phyloP scores from a whole-genome alignment of 805 yeast species.

The Yarrowia keelungensis region DNA sequence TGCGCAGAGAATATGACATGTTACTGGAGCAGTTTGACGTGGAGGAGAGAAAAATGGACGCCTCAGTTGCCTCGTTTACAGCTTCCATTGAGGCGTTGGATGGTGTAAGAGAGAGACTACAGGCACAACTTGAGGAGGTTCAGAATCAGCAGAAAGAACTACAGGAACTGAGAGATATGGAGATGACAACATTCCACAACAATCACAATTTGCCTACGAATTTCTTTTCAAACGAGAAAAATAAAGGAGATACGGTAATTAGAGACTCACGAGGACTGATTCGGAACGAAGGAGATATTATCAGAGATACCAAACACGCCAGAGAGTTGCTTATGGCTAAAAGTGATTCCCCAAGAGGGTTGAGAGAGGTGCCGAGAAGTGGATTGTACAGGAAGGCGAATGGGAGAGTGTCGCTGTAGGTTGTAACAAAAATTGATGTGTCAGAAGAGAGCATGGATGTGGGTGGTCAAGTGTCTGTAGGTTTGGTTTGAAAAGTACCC shows the following conservation, averaged over 20 bases:
- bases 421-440: no score
- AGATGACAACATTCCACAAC: background rate
- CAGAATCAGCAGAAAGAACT: background rate
- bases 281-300: no score
- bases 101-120: background rate
- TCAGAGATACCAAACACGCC: slow-evolving; percentile 1
- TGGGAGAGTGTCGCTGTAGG: no score
- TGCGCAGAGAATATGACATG: background rate
- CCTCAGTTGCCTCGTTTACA: background rate
- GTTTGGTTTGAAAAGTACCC: no score
- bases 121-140: background rate
- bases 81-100: background rate
- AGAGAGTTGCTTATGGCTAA: background rate
- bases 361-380: background rate
- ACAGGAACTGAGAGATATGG: background rate
- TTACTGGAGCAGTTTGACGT: slow-evolving; percentile 2
- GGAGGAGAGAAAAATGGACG: background rate
- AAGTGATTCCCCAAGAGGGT: background rate
- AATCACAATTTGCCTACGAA: background rate
- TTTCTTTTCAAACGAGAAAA: background rate
- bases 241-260: background rate
- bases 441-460: no score
- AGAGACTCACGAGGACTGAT: no score
- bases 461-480: no score
- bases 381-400: background rate